Conservation (phyloP, 495 filamentous ascomycete genomes). For the Echria macrotheca region DNA sequence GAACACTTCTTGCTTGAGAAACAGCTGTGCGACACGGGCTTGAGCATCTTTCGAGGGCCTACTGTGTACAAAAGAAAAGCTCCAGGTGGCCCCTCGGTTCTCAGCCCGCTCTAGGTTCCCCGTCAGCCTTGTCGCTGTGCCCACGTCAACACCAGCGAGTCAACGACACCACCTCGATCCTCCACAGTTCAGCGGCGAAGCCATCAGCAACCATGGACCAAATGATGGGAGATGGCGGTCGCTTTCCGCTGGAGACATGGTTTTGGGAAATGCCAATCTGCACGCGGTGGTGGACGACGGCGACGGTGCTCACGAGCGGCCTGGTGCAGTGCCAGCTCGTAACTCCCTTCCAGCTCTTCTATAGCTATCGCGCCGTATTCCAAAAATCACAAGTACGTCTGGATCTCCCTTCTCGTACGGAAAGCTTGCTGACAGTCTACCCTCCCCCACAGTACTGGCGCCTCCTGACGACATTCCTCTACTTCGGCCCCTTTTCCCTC, state of each 20-base stretch:
- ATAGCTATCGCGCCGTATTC: slow-evolving; percentile 90
- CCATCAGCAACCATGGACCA: slow-evolving; percentile 52
- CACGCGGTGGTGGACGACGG: slow-evolving; percentile 93
- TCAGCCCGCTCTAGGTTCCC: not conserved
- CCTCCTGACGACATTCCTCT: slow-evolving; percentile 87
- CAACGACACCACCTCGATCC: not conserved
- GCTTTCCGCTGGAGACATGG: slow-evolving; percentile 90
- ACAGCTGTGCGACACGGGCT: too few relatives aligned
- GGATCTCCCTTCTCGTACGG: too few relatives aligned
- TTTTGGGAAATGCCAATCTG: slow-evolving; percentile 97
- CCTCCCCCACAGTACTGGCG: slow-evolving; percentile 86
- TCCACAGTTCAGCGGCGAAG: too few relatives aligned
- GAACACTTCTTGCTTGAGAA: too few relatives aligned
- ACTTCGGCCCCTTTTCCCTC: slow-evolving; percentile 90
- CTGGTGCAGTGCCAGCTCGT: slow-evolving; percentile 90
- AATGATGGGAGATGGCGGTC: slow-evolving; percentile 59
- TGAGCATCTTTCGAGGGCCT: too few relatives aligned
- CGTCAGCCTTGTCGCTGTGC: not conserved
- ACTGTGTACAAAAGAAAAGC: too few relatives aligned
- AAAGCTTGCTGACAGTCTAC: too few relatives aligned
- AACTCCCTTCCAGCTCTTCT: slow-evolving; percentile 91
- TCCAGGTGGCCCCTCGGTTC: not conserved
- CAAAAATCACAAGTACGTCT: slow-evolving; percentile 70
- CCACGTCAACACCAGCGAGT: not conserved
- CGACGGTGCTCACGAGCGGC: slow-evolving; percentile 80